phyloP scores from a whole-genome alignment of 495 filamentous ascomycete species.

The Podospora comata region DNA sequence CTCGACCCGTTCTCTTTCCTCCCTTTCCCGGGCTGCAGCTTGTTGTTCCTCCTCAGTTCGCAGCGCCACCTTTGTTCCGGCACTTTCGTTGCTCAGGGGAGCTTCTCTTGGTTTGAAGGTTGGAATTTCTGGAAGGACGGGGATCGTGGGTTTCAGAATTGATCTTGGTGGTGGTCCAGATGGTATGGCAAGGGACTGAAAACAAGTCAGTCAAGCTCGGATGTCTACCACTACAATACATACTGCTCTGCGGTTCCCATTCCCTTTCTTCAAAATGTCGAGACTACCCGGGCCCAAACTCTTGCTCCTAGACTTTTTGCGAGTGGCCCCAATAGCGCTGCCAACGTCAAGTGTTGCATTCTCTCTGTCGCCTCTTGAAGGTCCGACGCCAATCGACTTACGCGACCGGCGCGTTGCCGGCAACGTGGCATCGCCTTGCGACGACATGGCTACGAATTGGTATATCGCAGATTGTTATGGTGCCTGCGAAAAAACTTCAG shows the following conservation, averaged over 20 bases:
- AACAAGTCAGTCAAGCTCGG: slow-evolving; percentile 18
- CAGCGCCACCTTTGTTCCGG: slow-evolving; percentile 49
- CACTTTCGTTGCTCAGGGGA: slow-evolving; percentile 33
- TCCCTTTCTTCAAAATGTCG: slow-evolving; percentile 71
- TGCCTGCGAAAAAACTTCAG: slow-evolving; percentile 11
- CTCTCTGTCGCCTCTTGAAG: slow-evolving; percentile 63
- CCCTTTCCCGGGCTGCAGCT: slow-evolving; percentile 67
- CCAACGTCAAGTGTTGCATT: slow-evolving; percentile 64
- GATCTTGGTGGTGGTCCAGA: slow-evolving; percentile 57
- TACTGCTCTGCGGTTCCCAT: slow-evolving; percentile 81
- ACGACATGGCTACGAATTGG: slow-evolving; percentile 38
- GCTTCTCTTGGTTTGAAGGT: slow-evolving; percentile 41
- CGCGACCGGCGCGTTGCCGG: slow-evolving; percentile 61
- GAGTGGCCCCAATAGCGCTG: slow-evolving; percentile 40
- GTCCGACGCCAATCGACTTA: slow-evolving; percentile 73
- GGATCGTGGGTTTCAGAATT: slow-evolving; percentile 81
- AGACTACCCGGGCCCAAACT: slow-evolving; percentile 90
- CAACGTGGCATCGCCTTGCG: slow-evolving; percentile 44
- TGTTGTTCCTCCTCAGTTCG: slow-evolving; percentile 78
- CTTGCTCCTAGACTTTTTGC: slow-evolving; percentile 86
- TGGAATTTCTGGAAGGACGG: slow-evolving; percentile 61
- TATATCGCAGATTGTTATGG: background rate
- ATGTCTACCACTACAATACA: slow-evolving; percentile 14
- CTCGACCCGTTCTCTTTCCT: slow-evolving; percentile 64
- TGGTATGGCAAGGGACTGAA: slow-evolving; percentile 49